Base-by-base conservation (phyloP, 1,139 yeast genomes). In the Diutina catenulata region DNA sequence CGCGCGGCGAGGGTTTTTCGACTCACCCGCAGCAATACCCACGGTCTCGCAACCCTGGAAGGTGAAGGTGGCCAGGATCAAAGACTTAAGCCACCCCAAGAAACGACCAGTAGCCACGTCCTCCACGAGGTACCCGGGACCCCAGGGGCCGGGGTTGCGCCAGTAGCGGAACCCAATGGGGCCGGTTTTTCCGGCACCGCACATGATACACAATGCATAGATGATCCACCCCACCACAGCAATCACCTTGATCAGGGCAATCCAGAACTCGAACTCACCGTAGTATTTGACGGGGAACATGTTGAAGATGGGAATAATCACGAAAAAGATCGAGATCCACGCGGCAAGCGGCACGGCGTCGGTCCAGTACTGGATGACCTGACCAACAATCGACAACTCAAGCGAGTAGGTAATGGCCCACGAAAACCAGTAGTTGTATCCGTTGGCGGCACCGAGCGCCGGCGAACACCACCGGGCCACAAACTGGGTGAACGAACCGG, bases 381-480 rank as follows among this genome's bases (percentile, higher is more conserved):
- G 84, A 18, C 93, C 88, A 26, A 80, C 76, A 20, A 84, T 83
- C 13, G 88, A 79, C 41, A 84, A 63, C 58, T 84, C 95, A 43
- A 83, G 74, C 5, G 94, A 84, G 59, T 74, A 81, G 2, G 94
- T 81, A 46, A 80, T 77, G 40, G 86, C 84, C 91, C 93, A 83
- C 16, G 82, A 74, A 57, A 81, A 82, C 88, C 91, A 82, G 56
- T 84, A 86, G 60, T 76, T 68, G 74, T 84, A 83, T 40, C 91
- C 93, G 49, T 78, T 76, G 36, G 93, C 77, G 41, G 82, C 84
- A 45, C 94, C 93, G 41, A 80, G 61, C 8, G 87, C 74, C 22
- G 79, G 80, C 9, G 81, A 74, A 40, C 73, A 56, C 65, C 82
- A 82, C 51, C 87, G 61, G 39, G 80, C 64, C 23, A 62, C 61